These are phyloP conservation scores for Ustilago nuda DNA, from an alignment of 1,284 basidiomycete species.

Conservation along the genomic window DNA sequence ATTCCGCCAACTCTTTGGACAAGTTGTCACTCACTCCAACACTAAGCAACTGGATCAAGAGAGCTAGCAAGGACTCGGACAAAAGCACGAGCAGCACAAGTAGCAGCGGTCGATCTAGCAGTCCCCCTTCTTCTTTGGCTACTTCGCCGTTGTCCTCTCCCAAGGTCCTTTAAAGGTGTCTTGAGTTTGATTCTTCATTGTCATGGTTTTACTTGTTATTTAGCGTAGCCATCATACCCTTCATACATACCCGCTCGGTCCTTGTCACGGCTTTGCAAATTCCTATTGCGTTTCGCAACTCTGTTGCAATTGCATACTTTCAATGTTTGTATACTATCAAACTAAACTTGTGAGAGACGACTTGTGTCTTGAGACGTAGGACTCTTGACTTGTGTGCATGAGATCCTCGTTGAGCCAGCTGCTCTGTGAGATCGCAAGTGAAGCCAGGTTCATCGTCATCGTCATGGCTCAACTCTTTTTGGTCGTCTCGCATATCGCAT, in stretches of 20 bases:
- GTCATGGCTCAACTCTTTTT: too few species aligned
- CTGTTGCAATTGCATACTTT: not conserved
- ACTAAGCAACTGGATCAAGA: constrained; percentile 32
- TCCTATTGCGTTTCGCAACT: not conserved
- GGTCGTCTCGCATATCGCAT: too few species aligned
- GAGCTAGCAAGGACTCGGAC: constrained; percentile 32
- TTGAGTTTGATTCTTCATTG: not conserved
- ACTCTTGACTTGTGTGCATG: too few species aligned
- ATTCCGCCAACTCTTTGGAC: constrained; percentile 20
- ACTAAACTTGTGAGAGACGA: too few species aligned
- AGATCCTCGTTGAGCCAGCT: too few species aligned
- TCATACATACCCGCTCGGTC: constrained; percentile 2
- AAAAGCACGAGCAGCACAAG: constrained; percentile 17
- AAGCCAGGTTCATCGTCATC: too few species aligned
- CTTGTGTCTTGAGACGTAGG: too few species aligned
- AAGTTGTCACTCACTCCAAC: constrained; percentile 26
- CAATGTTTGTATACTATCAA: not conserved
- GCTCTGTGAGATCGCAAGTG: too few species aligned
- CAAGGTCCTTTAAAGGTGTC: constrained; percentile 14
- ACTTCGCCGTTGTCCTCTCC: constrained; percentile 17
- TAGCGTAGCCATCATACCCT: not conserved
- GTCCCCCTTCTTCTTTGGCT: constrained; percentile 1
- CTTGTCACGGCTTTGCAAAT: not conserved
- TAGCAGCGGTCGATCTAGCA: not conserved
- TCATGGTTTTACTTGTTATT: not conserved